Percentiles rank a stretch among this genome's conserved stretches.
Evolutionary conservation across 257 asterid genomes (phyloP).

Genomic region (Vinca minor): DNA sequence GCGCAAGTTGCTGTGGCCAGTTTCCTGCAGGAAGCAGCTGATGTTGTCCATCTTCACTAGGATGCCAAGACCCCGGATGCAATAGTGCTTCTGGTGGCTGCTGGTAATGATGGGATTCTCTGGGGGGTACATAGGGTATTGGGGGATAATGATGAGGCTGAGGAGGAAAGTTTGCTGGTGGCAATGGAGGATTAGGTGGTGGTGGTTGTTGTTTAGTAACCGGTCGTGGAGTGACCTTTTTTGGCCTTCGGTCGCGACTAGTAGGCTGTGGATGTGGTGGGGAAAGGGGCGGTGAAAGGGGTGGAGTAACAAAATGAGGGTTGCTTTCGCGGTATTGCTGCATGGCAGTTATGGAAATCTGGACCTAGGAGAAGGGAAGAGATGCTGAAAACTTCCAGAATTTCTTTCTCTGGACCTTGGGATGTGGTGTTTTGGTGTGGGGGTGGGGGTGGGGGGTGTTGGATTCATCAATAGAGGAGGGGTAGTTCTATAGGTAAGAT

Average conservation of each 20-base stretch:
- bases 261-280: conserved; percentile 11
- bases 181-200: not conserved
- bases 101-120: not conserved
- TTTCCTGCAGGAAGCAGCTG: no score
- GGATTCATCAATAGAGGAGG: no score
- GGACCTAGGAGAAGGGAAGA: conserved; percentile 7
- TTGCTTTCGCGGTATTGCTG: conserved; percentile 21
- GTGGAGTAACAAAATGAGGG: conserved; percentile 35
- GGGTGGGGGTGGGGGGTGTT: no score
- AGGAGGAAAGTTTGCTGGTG: not conserved
- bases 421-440: no score
- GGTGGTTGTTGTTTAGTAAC: not conserved
- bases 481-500: conserved; percentile 3
- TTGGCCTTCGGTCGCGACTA: conserved; percentile 12
- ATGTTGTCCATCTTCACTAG: not conserved
- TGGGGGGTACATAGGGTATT: conserved; percentile 11
- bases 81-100: not conserved
- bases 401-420: not conserved
- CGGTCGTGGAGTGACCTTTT: not conserved
- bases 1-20: no score
- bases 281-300: not conserved
- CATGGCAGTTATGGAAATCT: conserved; percentile 20
- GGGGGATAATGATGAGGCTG: conserved; percentile 5
- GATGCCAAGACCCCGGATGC: conserved; percentile 3
- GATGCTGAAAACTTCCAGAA: not conserved